Evolutionary conservation across 768 basidiomycete species (phyloP), one percentile per base, ranked within the genome.

Genomic region (Hydnomerulius pinastri): DNA sequence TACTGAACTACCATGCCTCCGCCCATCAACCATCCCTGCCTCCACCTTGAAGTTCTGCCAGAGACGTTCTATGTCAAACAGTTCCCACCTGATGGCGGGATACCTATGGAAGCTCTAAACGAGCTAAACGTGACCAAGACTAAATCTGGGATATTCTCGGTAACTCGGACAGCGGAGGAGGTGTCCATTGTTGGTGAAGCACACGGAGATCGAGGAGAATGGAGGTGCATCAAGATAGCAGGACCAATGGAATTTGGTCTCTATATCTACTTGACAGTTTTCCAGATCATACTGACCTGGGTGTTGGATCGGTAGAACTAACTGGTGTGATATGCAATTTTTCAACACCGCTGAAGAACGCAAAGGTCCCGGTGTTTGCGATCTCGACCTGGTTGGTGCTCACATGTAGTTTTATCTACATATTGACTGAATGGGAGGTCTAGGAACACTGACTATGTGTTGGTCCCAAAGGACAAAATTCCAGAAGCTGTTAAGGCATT

Each of bases 231-330:
- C 52, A 81, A 80, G 64, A 81, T 87, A 33, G 73, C 70, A 29
- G 86, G 85, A 3, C 83, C 83, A 3, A 82, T 87, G 82, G 80
- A 83, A 54, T 85, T 86, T 54, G 74, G 84, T 82, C 42, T 50
- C 57, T 50, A 48, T 40, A 20, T 23, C 49, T 11, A 18, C 25
- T 46, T 48, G 1, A 18, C 39, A 4, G 35, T n/a, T 18, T 27
- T 13, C 18, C 27, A 6, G 42, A 20, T 20, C 20, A 40, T 42
- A 27, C 35, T 51, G 38, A 55, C 42, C 20, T 46, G 24, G 24
- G 41, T 6, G 36, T 43, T 6, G 43, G 11, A 27, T 48, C 18
- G 18, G 32, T 50, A 85, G 83, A 67, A 48, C 60, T 86, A 56
- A 81, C 79, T 3, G 84, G 83, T 4, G 74, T 85, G 18, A 65